These are phyloP conservation scores for Botrytis porri DNA, from an alignment of 2,329 filamentous ascomycete genomes.

Conservation along the genomic window DNA sequence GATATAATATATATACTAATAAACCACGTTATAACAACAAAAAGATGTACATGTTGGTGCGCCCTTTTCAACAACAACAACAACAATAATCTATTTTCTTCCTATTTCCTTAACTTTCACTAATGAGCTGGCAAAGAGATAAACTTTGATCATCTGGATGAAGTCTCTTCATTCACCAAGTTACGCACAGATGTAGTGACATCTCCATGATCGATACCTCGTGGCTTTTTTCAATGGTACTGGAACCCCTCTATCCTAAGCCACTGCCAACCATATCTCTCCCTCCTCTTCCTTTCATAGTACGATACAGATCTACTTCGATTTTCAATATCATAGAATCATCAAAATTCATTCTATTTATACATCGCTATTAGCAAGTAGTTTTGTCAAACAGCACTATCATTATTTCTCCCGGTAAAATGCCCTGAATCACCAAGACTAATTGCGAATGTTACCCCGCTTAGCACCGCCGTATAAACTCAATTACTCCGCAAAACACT, in stretches of 20 bases:
- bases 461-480: background rate
- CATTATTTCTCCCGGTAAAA: background rate
- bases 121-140: background rate
- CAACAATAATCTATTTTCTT: background rate
- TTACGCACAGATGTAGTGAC: constrained; percentile 2
- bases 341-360: no score
- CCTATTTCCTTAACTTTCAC: background rate
- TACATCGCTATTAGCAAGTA: background rate
- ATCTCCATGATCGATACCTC: background rate
- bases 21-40: no score
- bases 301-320: background rate
- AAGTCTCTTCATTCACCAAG: background rate
- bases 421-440: background rate
- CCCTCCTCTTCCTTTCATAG: background rate
- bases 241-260: background rate
- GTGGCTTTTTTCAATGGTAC: background rate
- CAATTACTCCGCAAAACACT: background rate
- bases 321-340: background rate
- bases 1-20: no score
- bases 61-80: background rate
- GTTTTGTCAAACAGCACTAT: constrained; percentile 1
- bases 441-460: background rate
- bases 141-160: background rate
- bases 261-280: background rate
- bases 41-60: background rate